A percentile compares a stretch with the other conserved stretches of the same genome.
Evolutionary conservation across 2,329 filamentous ascomycete genomes (phyloP).

Genomic region (Fusarium sp.): DNA sequence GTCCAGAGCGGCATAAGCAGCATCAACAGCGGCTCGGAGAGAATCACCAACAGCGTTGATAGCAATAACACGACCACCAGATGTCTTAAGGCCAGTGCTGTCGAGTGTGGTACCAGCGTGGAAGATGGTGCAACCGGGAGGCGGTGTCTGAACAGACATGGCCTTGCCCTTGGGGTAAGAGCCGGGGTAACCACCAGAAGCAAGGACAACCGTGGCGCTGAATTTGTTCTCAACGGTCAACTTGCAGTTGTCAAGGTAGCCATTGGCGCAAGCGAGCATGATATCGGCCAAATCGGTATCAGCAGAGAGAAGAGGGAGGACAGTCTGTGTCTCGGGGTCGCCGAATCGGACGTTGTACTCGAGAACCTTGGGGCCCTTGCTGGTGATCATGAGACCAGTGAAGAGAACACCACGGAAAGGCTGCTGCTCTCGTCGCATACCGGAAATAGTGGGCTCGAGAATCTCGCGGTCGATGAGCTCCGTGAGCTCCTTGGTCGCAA

Average conservation of each 20-base stretch:
- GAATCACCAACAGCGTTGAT: conserved; percentile 81
- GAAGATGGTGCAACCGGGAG: conserved; percentile 77
- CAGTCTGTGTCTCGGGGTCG: conserved; percentile 88
- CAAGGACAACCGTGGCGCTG: conserved; percentile 93
- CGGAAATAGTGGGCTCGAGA: conserved; percentile 89
- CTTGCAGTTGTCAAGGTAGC: conserved; percentile 77
- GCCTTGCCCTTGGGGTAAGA: conserved; percentile 83
- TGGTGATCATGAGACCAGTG: conserved; percentile 94
- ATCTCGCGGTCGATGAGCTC: conserved; percentile 83
- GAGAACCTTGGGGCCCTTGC: conserved; percentile 80
- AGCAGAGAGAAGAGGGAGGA: conserved; percentile 79
- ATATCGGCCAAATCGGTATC: conserved; percentile 87
- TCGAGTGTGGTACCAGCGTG: conserved; percentile 87
- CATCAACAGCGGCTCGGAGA: conserved; percentile 84
- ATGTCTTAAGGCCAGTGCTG: conserved; percentile 75
- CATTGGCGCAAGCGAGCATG: conserved; percentile 84
- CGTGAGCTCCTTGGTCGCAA: conserved; percentile 80
- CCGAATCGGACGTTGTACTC: conserved; percentile 94
- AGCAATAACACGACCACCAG: conserved; percentile 93
- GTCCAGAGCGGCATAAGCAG: conserved; percentile 87
- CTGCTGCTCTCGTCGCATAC: conserved; percentile 84
- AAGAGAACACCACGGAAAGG: conserved; percentile 83
- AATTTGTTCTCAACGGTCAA: conserved; percentile 78
- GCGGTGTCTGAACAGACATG: conserved; percentile 64
- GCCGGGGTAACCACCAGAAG: conserved; percentile 90